A percentile compares a stretch with the other conserved stretches of the same genome.
Conservation (phyloP, 2,329 filamentous ascomycete species). For the Penicillium freii region DNA sequence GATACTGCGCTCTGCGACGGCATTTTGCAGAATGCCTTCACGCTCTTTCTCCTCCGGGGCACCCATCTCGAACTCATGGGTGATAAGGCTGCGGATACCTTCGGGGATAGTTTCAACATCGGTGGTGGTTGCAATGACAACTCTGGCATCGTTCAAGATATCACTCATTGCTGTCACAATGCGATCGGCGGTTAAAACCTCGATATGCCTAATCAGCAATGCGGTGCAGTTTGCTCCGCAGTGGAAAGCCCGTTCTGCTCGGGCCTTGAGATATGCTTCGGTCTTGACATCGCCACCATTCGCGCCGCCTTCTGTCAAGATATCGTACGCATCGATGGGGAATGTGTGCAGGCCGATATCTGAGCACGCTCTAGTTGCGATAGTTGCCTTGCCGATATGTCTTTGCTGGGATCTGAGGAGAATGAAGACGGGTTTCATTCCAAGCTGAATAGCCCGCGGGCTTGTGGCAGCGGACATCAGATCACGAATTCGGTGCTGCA, state of each 20-base stretch:
- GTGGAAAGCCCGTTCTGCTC: constrained; percentile 82
- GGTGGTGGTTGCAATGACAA: constrained; percentile 89
- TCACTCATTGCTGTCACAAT: constrained; percentile 84
- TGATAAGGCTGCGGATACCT: constrained; percentile 84
- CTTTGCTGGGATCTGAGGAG: constrained; percentile 88
- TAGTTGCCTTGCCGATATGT: constrained; percentile 84
- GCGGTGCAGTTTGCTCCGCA: constrained; percentile 83
- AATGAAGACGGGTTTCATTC: constrained; percentile 83
- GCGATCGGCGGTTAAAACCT: constrained; percentile 84
- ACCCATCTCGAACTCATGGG: constrained; percentile 89
- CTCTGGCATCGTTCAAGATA: constrained; percentile 72
- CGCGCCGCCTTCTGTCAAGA: constrained; percentile 84
- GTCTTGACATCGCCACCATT: constrained; percentile 91
- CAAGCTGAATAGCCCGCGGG: constrained; percentile 77
- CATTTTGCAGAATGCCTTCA: constrained; percentile 78
- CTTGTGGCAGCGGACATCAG: constrained; percentile 87
- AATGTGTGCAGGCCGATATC: constrained; percentile 92
- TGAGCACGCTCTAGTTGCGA: constrained; percentile 72
- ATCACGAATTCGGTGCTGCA: constrained; percentile 73
- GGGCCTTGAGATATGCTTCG: constrained; percentile 81
- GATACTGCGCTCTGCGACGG: constrained; percentile 73
- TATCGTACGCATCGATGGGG: constrained; percentile 85
- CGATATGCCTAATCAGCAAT: constrained; percentile 83
- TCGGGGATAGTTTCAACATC: constrained; percentile 94
- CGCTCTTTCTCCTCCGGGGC: constrained; percentile 91